A percentile compares a stretch with the other conserved stretches of the same genome.
Conservation (phyloP, 2,329 filamentous ascomycete genomes). For the Annulohypoxylon truncatum region DNA sequence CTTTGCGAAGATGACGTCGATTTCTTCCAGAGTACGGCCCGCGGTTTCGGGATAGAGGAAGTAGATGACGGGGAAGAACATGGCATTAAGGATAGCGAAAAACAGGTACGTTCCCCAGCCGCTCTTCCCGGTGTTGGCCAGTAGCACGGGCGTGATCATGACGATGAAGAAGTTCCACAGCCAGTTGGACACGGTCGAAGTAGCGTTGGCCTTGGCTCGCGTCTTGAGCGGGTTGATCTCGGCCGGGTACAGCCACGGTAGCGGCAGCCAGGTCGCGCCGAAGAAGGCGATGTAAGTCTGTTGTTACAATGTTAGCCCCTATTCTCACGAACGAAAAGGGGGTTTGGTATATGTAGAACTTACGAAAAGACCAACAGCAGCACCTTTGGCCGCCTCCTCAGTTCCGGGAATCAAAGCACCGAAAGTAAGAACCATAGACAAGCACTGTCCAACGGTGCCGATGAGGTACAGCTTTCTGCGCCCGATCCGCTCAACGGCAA, state of each 20-base stretch:
- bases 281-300: conserved; percentile 74
- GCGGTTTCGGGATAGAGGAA: conserved; percentile 65
- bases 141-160: conserved; percentile 72
- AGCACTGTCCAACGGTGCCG: conserved; percentile 60
- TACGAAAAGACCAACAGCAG: conserved; percentile 72
- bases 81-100: conserved; percentile 59
- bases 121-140: conserved; percentile 60
- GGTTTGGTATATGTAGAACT: conserved; percentile 5
- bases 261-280: conserved; percentile 72
- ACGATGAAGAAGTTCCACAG: conserved; percentile 64
- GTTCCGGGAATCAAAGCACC: conserved; percentile 73
- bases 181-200: conserved; percentile 67
- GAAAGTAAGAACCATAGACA: conserved; percentile 71
- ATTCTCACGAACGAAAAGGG: not conserved
- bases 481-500: conserved; percentile 61
- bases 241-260: conserved; percentile 70
- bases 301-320: conserved; percentile 3
- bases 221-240: conserved; percentile 65
- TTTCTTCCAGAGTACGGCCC: conserved; percentile 64
- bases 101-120: conserved; percentile 63
- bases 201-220: conserved; percentile 59
- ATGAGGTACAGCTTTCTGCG: conserved; percentile 60
- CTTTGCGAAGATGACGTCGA: conserved; percentile 70
- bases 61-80: conserved; percentile 60
- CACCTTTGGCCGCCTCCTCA: conserved; percentile 71